phyloP scores from a whole-genome alignment of 2,329 filamentous ascomycete genomes.

The Stenocarpella maydis region DNA sequence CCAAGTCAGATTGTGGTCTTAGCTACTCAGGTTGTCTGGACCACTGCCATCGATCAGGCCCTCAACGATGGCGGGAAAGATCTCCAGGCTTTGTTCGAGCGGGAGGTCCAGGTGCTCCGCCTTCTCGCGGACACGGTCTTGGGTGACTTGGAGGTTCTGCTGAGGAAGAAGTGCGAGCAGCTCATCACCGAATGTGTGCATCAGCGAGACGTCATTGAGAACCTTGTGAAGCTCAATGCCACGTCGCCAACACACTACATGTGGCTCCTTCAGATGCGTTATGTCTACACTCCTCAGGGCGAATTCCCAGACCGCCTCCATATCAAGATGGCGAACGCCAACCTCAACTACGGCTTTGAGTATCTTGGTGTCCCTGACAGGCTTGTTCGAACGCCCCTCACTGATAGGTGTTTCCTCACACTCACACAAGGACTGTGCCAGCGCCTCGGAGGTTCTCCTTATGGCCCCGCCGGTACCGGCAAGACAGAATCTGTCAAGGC shows the following conservation, averaged over 20 bases:
- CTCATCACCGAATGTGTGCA: constrained; percentile 99
- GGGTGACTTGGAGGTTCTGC: constrained; percentile 84
- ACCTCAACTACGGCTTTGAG: constrained; percentile 95
- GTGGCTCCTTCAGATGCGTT: constrained; percentile 98
- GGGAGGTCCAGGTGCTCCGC: constrained; percentile 84
- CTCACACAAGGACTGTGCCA: constrained; percentile 96
- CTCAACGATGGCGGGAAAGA: constrained; percentile 75
- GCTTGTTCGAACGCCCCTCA: constrained; percentile 94
- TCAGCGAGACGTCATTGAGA: constrained; percentile 92
- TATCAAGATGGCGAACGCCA: constrained; percentile 97
- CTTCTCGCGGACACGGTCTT: constrained; percentile 89
- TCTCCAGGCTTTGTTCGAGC: constrained; percentile 76
- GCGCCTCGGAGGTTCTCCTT: constrained; percentile 93
- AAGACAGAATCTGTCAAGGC: constrained; percentile 99
- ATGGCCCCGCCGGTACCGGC: constrained; percentile 95
- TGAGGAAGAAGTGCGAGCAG: constrained; percentile 96
- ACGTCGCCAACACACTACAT: constrained; percentile 81
- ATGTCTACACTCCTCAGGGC: constrained; percentile 84
- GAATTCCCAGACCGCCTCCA: constrained; percentile 83
- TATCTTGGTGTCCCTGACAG: constrained; percentile 97
- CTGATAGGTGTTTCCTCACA: constrained; percentile 97
- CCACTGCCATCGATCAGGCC: constrained; percentile 81
- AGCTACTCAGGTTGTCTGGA: constrained; percentile 94
- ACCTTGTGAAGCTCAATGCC: constrained; percentile 79
- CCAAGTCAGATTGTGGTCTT: constrained; percentile 96